Evolutionary conservation across 2,329 filamentous ascomycete species (phyloP).

Genomic region (Gnomoniopsis smithogilvyi): DNA sequence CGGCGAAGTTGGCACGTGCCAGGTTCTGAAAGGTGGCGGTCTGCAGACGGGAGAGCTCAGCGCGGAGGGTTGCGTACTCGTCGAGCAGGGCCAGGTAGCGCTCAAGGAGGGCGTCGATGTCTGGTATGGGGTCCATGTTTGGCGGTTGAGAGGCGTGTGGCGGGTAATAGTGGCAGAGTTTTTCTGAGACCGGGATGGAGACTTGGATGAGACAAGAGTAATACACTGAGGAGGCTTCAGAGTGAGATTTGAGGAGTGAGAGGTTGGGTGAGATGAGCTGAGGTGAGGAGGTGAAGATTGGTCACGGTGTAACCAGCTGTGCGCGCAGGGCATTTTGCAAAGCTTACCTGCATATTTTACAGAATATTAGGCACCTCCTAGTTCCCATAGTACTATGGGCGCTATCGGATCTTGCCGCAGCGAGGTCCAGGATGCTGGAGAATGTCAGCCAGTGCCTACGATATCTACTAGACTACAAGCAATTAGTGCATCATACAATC

Average conservation of each 20-base stretch:
- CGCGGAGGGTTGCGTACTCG: slow-evolving; percentile 60
- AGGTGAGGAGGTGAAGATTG: background rate
- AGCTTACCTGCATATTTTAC: background rate
- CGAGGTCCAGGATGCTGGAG: background rate
- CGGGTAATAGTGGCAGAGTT: background rate
- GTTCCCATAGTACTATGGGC: background rate
- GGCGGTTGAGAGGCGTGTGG: background rate
- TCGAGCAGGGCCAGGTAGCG: slow-evolving; percentile 65
- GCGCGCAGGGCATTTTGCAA: too few relatives aligned
- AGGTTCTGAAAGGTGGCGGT: slow-evolving; percentile 55
- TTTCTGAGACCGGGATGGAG: background rate
- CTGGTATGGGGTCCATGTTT: slow-evolving; percentile 11
- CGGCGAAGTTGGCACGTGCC: slow-evolving; percentile 73
- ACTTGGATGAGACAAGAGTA: background rate
- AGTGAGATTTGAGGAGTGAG: background rate
- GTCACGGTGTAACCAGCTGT: too few relatives aligned
- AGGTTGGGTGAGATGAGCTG: background rate
- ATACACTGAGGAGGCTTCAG: background rate
- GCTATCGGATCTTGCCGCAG: slow-evolving; percentile 12
- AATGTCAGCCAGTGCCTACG: background rate
- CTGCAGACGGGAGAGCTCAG: slow-evolving; percentile 51
- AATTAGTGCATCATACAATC: too few relatives aligned
- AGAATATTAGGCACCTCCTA: too few relatives aligned
- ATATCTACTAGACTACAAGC: too few relatives aligned
- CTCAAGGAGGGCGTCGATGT: slow-evolving; percentile 62